Evolutionary conservation across 352 stramenopile genomes (phyloP), one percentile per base, ranked within the genome.

Genomic region (Phytophthora pisi): DNA sequence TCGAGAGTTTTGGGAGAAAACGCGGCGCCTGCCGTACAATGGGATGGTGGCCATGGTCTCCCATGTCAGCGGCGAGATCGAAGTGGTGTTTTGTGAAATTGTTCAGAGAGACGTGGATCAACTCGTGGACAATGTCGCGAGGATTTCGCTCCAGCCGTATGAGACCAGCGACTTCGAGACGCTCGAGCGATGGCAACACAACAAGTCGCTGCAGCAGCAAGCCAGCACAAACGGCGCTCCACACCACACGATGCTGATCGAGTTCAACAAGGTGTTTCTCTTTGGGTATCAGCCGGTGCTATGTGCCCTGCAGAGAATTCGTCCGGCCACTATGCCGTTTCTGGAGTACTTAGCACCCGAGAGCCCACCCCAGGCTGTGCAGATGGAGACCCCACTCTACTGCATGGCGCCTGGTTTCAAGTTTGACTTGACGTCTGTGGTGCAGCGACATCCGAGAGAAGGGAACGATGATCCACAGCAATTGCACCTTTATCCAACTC

Each of bases 191-290:
- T 75, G 71, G 71, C 66, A 68, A 13, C 24, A 42, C 5, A 30
- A 30, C 26, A 30, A 30, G 26, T 30, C 26, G 26, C 26, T 30
- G 26, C 26, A 30, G 26, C 26, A 30, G 26, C 26, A 30, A 6
- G 6, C 23, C 43, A 3, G 34, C 53, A 15, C 42, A 10, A 23
- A 15, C 23, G 34, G 26, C 26, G 26, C 5, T 30, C 26, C 26
- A 30, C 26, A 30, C 3, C 26, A 30, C 16, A 24, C 36, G 13
- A 40, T 82, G 34, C 50, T 90, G 10, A n/a, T 90, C 30, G 79
- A 90, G 49, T 78, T 86, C 20, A 79, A 77, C 46, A 81, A 80
- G 45, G 60, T 86, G 28, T 90, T 87, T 46, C 79, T 86, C 43
- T 53, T 75, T 28, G 67, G 61, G 5, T 85, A 86, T 57, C 72